Conservation (phyloP, 2,329 filamentous ascomycete genomes). For the Pseudogymnoascus sp. region DNA sequence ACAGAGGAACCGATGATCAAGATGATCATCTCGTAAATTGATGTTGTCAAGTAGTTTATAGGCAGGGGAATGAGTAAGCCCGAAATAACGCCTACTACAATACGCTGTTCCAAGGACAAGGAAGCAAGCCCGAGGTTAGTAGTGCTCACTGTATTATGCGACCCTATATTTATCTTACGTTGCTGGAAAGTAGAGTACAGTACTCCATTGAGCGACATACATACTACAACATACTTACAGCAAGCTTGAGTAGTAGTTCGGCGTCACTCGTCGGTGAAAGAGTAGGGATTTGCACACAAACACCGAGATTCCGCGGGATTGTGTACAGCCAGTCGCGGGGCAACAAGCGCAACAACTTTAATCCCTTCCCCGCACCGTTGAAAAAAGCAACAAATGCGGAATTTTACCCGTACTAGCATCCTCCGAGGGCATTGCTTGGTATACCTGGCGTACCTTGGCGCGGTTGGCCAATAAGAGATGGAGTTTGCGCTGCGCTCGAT, state of each 20-base stretch:
- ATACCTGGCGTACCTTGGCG: neutral
- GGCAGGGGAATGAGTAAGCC: neutral
- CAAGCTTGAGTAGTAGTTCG: neutral
- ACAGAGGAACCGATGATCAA: neutral
- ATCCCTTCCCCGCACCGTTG: neutral
- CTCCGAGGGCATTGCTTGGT: neutral
- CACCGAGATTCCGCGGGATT: neutral
- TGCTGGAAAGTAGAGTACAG: neutral
- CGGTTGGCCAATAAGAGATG: neutral
- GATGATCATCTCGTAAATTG: conserved; percentile 6
- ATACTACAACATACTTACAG: neutral
- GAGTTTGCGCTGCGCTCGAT: neutral
- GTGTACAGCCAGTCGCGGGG: neutral
- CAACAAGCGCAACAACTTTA: neutral
- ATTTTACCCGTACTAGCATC: neutral
- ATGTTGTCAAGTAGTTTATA: neutral
- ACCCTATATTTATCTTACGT: neutral
- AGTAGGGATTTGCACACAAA: neutral
- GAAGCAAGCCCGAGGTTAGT: neutral
- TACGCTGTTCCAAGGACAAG: neutral
- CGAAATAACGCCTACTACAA: neutral
- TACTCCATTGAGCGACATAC: neutral
- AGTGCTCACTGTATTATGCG: neutral
- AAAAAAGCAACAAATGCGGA: neutral
- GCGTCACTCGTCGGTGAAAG: neutral